These are phyloP conservation scores for Apiotrichum montevideense DNA, from an alignment of 1,284 basidiomycete species.

Conservation along the genomic window DNA sequence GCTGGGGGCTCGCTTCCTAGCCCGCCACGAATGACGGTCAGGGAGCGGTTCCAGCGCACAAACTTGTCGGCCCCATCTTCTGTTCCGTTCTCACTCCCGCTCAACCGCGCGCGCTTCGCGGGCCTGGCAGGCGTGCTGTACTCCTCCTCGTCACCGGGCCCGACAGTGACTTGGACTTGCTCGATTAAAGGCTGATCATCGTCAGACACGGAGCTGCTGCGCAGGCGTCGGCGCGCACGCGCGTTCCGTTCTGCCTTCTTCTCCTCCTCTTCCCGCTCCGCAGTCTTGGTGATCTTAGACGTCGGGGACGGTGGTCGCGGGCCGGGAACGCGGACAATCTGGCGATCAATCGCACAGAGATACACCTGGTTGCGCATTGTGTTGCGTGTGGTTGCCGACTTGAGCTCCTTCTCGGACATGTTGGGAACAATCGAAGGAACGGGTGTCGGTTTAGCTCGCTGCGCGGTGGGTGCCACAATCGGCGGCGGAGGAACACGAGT, in stretches of 20 bases:
- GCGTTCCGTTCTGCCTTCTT: slow-evolving; percentile 57
- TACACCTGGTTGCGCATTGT: slow-evolving; percentile 43
- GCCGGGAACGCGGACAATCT: slow-evolving; percentile 62
- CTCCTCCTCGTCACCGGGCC: slow-evolving; percentile 64
- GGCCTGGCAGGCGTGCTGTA: slow-evolving; percentile 58
- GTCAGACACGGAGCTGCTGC: slow-evolving; percentile 37
- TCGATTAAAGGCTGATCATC: slow-evolving; percentile 18
- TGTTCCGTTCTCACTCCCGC: not conserved
- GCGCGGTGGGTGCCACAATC: not conserved
- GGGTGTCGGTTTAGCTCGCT: not conserved
- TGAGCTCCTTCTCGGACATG: slow-evolving; percentile 42
- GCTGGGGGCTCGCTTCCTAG: not conserved
- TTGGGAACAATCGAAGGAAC: slow-evolving; percentile 19
- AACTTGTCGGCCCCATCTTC: not conserved
- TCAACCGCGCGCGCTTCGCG: slow-evolving; percentile 22
- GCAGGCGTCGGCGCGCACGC: slow-evolving; percentile 60
- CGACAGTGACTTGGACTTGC: slow-evolving; percentile 5
- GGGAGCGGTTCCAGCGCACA: slow-evolving; percentile 72
- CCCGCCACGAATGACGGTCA: slow-evolving; percentile 43
- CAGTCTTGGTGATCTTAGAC: slow-evolving; percentile 63
- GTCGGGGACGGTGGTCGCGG: slow-evolving; percentile 69
- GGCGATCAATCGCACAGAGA: slow-evolving; percentile 42
- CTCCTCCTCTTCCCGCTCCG: slow-evolving; percentile 66
- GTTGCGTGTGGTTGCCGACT: slow-evolving; percentile 35
- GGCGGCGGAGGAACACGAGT: not conserved